A percentile compares a stretch with the other conserved stretches of the same genome.
These are phyloP conservation scores for Lecanicillium sp. DNA, from an alignment of 2,329 filamentous ascomycete species.

Conservation along the genomic window DNA sequence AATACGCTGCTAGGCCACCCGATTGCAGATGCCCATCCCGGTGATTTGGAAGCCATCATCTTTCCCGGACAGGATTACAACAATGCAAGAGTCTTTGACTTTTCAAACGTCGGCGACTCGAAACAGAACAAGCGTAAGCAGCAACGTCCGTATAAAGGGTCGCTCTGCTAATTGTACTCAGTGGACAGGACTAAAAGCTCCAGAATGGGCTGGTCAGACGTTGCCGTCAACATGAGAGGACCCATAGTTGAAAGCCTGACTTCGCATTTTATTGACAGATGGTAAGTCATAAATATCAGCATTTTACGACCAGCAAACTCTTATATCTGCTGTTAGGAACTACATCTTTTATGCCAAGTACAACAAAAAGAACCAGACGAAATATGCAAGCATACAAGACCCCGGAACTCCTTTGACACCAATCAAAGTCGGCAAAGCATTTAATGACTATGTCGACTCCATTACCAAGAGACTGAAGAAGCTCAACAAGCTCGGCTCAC, in stretches of 20 bases:
- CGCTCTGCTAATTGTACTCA: constrained; percentile 15
- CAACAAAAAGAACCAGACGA: constrained; percentile 22
- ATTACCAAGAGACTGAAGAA: constrained; percentile 34
- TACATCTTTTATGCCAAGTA: constrained; percentile 86
- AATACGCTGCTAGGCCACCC: constrained; percentile 46
- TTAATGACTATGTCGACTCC: constrained; percentile 29
- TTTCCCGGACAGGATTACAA: constrained; percentile 93
- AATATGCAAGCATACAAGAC: constrained; percentile 15
- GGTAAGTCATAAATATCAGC: constrained; percentile 35
- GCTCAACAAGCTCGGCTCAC: constrained; percentile 29
- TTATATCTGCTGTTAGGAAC: no score
- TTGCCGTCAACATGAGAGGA: constrained; percentile 68
- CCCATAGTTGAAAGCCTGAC: constrained; percentile 67
- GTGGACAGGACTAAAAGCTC: constrained; percentile 71
- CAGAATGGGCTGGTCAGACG: constrained; percentile 89
- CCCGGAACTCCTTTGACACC: constrained; percentile 7
- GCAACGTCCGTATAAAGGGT: not conserved
- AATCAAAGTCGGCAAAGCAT: constrained; percentile 1
- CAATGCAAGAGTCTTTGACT: constrained; percentile 78
- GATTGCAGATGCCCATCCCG: constrained; percentile 76
- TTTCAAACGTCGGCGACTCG: constrained; percentile 68
- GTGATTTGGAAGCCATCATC: constrained; percentile 64
- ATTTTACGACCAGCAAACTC: constrained; percentile 13
- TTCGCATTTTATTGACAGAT: constrained; percentile 74
- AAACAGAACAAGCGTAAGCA: constrained; percentile 66